Percentiles rank a stretch among this genome's conserved stretches.
Evolutionary conservation across 495 filamentous ascomycete genomes (phyloP).

Genomic region (Pseudotulostoma volvatum): DNA sequence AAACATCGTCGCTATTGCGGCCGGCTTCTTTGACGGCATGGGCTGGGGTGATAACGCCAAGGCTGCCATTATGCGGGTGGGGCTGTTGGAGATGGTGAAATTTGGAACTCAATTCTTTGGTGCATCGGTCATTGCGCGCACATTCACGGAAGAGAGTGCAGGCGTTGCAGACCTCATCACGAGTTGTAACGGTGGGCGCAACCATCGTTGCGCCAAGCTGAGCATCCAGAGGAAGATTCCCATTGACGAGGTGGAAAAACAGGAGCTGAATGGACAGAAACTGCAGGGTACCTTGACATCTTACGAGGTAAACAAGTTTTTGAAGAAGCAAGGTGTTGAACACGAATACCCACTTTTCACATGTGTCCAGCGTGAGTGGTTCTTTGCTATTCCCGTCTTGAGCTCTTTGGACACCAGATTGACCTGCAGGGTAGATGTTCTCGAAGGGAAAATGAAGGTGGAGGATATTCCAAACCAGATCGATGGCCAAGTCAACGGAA

Average conservation of each 20-base stretch:
- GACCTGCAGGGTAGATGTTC: slow-evolving; percentile 17
- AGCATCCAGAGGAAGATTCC: slow-evolving; percentile 60
- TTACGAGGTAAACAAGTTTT: slow-evolving; percentile 72
- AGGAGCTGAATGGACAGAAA: slow-evolving; percentile 92
- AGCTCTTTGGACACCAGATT: background rate
- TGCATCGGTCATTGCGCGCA: slow-evolving; percentile 55
- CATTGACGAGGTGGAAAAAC: slow-evolving; percentile 74
- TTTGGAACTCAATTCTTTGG: slow-evolving; percentile 89
- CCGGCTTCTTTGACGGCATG: slow-evolving; percentile 86
- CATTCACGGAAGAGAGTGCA: slow-evolving; percentile 91
- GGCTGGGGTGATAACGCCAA: slow-evolving; percentile 98
- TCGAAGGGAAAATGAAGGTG: slow-evolving; percentile 26
- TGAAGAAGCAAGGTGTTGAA: slow-evolving; percentile 61
- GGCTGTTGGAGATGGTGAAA: slow-evolving; percentile 83
- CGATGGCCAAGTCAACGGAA: no score
- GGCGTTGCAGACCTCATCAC: slow-evolving; percentile 96
- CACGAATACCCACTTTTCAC: slow-evolving; percentile 83
- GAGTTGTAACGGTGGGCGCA: slow-evolving; percentile 76
- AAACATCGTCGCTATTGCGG: slow-evolving; percentile 89
- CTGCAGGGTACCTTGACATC: slow-evolving; percentile 88
- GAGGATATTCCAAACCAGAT: slow-evolving; percentile 28
- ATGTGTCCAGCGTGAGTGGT: slow-evolving; percentile 46
- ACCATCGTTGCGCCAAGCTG: slow-evolving; percentile 86
- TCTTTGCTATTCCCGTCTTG: background rate
- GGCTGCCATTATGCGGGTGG: slow-evolving; percentile 90